These are phyloP conservation scores for Apiospora phragmitis DNA, from an alignment of 2,329 filamentous ascomycete species.

Conservation along the genomic window DNA sequence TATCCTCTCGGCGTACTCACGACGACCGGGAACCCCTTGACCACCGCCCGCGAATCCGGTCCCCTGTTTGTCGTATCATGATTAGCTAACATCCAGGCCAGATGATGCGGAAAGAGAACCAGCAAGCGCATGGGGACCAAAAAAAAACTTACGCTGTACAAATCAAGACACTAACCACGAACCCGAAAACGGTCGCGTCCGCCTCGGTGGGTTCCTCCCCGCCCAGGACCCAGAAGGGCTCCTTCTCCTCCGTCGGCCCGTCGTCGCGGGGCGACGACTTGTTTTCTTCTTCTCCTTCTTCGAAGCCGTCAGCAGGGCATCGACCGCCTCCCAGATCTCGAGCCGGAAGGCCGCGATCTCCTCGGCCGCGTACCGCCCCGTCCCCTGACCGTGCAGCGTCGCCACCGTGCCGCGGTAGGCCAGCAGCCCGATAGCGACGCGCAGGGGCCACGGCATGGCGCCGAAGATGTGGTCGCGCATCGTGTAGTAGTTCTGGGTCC, in stretches of 20 bases:
- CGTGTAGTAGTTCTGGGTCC: slow-evolving; percentile 58
- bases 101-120: background rate
- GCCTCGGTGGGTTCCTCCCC: slow-evolving; percentile 54
- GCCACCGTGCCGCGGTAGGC: slow-evolving; percentile 42
- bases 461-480: slow-evolving; percentile 55
- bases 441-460: slow-evolving; percentile 51
- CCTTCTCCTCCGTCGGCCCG: slow-evolving; percentile 13
- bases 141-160: slow-evolving; percentile 50
- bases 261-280: background rate
- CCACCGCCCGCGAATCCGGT: slow-evolving; percentile 45
- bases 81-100: background rate
- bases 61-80: slow-evolving; percentile 31
- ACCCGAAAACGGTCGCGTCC: slow-evolving; percentile 59
- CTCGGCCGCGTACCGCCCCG: slow-evolving; percentile 47
- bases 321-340: slow-evolving; percentile 57
- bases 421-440: slow-evolving; percentile 50
- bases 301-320: slow-evolving; percentile 43
- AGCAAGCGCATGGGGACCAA: background rate
- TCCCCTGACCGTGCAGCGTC: slow-evolving; percentile 58
- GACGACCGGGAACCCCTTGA: slow-evolving; percentile 48
- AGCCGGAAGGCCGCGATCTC: slow-evolving; percentile 46
- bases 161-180: slow-evolving; percentile 52
- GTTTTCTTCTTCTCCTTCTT: too few species aligned
- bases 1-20: slow-evolving; percentile 58
- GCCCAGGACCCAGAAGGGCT: slow-evolving; percentile 59